Percentiles rank a stretch among this genome's conserved stretches.
phyloP scores from a whole-genome alignment of 1,139 yeast species.

The Kurtzmaniella quercitrusa region DNA sequence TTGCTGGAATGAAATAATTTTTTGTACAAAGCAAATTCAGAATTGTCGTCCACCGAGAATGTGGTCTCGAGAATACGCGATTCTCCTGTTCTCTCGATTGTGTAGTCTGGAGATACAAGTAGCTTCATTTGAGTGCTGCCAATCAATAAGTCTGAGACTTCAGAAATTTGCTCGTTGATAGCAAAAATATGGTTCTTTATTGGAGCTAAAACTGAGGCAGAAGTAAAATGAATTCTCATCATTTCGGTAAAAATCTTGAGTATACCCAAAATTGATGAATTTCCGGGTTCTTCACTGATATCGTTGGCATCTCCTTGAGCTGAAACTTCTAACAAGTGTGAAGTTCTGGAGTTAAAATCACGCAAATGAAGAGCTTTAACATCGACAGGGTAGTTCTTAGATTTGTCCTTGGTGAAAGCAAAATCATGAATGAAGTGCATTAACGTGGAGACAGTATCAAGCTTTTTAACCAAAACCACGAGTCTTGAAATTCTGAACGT shows the following conservation, averaged over 20 bases:
- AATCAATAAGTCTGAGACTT: slow-evolving; percentile 22
- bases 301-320: slow-evolving; percentile 15
- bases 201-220: slow-evolving; percentile 52
- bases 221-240: slow-evolving; percentile 45
- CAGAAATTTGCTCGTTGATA: slow-evolving; percentile 29
- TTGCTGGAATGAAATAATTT: slow-evolving; percentile 23
- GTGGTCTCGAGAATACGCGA: slow-evolving; percentile 4
- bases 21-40: slow-evolving; percentile 19
- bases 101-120: neutral
- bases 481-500: slow-evolving; percentile 20
- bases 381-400: slow-evolving; percentile 20
- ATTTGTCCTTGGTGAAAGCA: slow-evolving; percentile 7
- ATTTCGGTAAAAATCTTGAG: slow-evolving; percentile 52
- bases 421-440: slow-evolving; percentile 27
- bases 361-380: slow-evolving; percentile 56
- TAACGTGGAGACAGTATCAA: slow-evolving; percentile 30
- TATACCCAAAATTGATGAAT: slow-evolving; percentile 49
- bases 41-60: slow-evolving; percentile 14
- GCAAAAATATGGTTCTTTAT: slow-evolving; percentile 26
- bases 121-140: slow-evolving; percentile 19
- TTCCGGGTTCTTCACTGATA: slow-evolving; percentile 30
- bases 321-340: slow-evolving; percentile 66
- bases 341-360: slow-evolving; percentile 61
- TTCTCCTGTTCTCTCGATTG: neutral
- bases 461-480: slow-evolving; percentile 25